Evolutionary conservation across 202 grass and related monocot genomes (phyloP), one percentile per base, ranked within the genome.

Genomic region (Panicum virgatum): DNA sequence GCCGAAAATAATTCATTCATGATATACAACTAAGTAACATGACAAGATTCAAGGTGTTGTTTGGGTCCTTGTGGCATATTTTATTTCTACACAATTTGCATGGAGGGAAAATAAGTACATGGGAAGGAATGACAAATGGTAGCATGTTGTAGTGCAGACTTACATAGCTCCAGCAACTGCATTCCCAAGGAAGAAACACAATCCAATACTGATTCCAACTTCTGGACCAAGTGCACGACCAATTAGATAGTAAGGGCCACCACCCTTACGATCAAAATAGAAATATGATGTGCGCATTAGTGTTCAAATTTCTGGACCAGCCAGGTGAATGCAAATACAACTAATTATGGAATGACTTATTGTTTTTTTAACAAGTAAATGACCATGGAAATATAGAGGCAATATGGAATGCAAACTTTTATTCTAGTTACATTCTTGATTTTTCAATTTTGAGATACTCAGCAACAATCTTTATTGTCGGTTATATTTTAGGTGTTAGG

Each of bases 101-200:
- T 20, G 9, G 66, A 42, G 9, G 46, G 25, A 68, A 81, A 46
- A 30, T 7, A 70, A 39, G 44, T 34, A 78, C 5, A 30, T 70
- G 12, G 2, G 15, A 83, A 72, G 34, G 39, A 65, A 32, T 54
- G 18, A 34, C 0, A 76, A 34, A 43, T 69, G 48, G 20, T 65
- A 27, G 6, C 27, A 82, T 57, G 50, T 5, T 78, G 18, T 81
- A 75, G 78, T 9, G 29, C 40, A 77, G 26, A 85, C 90, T 91
- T 95, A 98, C 95, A 98, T 92, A 66, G 95, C 82, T 88, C 95
- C 95, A 77, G 95, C 95, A 72, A 98, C 95, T 40, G 95, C 90
- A 91, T 94, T 98, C 66, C 95, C 95, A 88, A 98, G 92, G 67
- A 98, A 94, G 69, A 98, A 98, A 73, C 95, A 98, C 69, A 98